A percentile compares a stretch with the other conserved stretches of the same genome.
phyloP scores from a whole-genome alignment of 345 rosid genomes.

The Arabidopsis suecica region DNA sequence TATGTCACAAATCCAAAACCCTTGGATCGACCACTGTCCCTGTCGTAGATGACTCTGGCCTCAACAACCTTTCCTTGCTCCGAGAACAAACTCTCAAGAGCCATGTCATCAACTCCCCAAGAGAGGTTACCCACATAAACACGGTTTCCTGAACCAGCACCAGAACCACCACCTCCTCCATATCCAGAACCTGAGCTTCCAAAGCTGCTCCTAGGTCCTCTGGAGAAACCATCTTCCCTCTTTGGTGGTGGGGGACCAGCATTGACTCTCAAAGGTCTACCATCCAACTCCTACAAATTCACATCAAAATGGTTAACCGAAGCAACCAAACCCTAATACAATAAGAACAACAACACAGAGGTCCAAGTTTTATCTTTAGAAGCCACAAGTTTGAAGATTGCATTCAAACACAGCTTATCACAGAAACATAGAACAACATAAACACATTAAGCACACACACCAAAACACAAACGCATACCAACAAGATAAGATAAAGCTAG shows the following conservation, averaged over 20 bases:
- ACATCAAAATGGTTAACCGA: neutral
- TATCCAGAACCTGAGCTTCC: slow-evolving; percentile 45
- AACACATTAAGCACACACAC: neutral
- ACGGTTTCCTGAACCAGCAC: slow-evolving; percentile 56
- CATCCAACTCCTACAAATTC: slow-evolving; percentile 76
- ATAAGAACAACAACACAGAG: slow-evolving; percentile 11
- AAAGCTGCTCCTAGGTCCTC: slow-evolving; percentile 49
- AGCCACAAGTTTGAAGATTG: slow-evolving; percentile 19
- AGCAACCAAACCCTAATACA: slow-evolving; percentile 14
- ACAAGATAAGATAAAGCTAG: neutral
- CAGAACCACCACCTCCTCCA: slow-evolving; percentile 41
- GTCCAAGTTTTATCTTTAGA: neutral
- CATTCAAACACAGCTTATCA: slow-evolving; percentile 1
- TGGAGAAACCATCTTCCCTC: slow-evolving; percentile 57
- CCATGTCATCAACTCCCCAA: slow-evolving; percentile 90
- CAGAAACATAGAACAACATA: neutral
- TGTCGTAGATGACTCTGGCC: slow-evolving; percentile 90
- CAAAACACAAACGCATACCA: neutral
- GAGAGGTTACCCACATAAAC: slow-evolving; percentile 88
- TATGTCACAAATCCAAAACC: slow-evolving; percentile 96
- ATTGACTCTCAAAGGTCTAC: slow-evolving; percentile 87
- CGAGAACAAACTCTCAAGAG: slow-evolving; percentile 82
- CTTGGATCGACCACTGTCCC: slow-evolving; percentile 94
- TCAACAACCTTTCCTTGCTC: slow-evolving; percentile 89
- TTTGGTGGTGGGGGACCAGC: slow-evolving; percentile 82